Percentiles rank a stretch among this genome's conserved stretches.
Conservation (phyloP, 148 eudicot genomes). For the Fallopia convolvulus region DNA sequence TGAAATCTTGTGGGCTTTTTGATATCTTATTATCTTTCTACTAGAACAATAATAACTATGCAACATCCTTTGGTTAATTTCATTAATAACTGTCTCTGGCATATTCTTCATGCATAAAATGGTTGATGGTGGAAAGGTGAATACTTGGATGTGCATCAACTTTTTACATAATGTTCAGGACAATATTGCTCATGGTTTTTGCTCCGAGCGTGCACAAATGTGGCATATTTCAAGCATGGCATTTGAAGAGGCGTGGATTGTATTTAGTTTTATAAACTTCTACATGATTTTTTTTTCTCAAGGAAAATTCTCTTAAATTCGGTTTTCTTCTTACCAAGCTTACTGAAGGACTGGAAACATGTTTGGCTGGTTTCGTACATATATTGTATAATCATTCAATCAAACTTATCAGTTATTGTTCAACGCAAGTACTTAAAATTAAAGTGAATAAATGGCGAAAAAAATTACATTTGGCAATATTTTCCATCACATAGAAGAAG, state of each 20-base stretch:
- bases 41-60: not conserved
- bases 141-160: constrained; percentile 66
- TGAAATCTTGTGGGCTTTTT: too few relatives aligned
- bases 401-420: not conserved
- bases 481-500: too few relatives aligned
- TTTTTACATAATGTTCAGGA: constrained; percentile 65
- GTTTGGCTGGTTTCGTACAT: not conserved
- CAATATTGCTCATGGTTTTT: constrained; percentile 45
- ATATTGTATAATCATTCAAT: not conserved
- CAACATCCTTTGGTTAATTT: not conserved
- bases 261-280: not conserved
- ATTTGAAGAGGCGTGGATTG: constrained; percentile 9
- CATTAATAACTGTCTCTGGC: not conserved
- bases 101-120: constrained; percentile 46
- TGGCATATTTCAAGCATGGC: constrained; percentile 72
- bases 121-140: constrained; percentile 70
- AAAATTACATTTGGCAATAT: too few relatives aligned
- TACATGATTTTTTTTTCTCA: too few relatives aligned
- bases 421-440: too few relatives aligned
- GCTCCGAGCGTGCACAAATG: constrained; percentile 71
- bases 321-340: not conserved
- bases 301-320: too few relatives aligned
- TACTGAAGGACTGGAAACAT: not conserved
- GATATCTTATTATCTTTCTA: not conserved
- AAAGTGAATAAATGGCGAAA: too few relatives aligned